Percentiles rank a stretch among this genome's conserved stretches.
These are phyloP conservation scores for Sclerospora graminicola DNA, from an alignment of 352 stramenopile species.

Conservation along the genomic window DNA sequence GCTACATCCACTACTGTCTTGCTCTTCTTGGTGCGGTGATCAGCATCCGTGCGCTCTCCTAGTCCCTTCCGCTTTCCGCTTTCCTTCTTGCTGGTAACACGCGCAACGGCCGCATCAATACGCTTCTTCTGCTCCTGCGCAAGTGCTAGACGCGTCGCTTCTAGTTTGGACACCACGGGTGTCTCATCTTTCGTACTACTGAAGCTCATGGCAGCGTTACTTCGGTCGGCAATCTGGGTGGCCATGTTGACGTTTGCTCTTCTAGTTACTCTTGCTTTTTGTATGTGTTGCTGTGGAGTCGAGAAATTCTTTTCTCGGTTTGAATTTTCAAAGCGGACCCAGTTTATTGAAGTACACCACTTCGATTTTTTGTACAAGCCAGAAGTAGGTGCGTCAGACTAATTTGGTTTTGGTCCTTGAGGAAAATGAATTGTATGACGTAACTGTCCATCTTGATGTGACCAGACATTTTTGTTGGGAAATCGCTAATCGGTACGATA, in stretches of 20 bases:
- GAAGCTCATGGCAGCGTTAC: conserved; percentile 20
- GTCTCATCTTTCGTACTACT: conserved; percentile 25
- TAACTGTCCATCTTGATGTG: too few species aligned
- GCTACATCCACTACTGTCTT: conserved; percentile 33
- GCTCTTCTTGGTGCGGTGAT: conserved; percentile 31
- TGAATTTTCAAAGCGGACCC: not conserved
- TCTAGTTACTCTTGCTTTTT: conserved; percentile 8
- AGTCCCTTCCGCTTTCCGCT: conserved; percentile 51
- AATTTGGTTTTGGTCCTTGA: conserved; percentile 5
- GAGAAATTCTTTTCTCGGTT: conserved; percentile 16
- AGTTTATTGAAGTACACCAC: not conserved
- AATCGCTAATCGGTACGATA: too few species aligned
- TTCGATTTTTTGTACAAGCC: conserved; percentile 3
- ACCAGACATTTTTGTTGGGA: too few species aligned
- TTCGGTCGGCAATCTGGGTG: conserved; percentile 43
- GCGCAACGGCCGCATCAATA: conserved; percentile 47
- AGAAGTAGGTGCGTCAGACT: too few species aligned
- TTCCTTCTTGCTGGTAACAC: conserved; percentile 47
- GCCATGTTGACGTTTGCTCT: conserved; percentile 24
- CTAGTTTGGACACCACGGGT: conserved; percentile 59
- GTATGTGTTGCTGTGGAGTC: conserved; percentile 10
- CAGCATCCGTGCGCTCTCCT: conserved; percentile 28
- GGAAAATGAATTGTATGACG: conserved; percentile 40
- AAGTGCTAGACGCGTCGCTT: conserved; percentile 45
- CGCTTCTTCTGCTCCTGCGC: conserved; percentile 60